Evolutionary conservation across 2,329 filamentous ascomycete species (phyloP).

Genomic region (Corinectria fuckeliana): DNA sequence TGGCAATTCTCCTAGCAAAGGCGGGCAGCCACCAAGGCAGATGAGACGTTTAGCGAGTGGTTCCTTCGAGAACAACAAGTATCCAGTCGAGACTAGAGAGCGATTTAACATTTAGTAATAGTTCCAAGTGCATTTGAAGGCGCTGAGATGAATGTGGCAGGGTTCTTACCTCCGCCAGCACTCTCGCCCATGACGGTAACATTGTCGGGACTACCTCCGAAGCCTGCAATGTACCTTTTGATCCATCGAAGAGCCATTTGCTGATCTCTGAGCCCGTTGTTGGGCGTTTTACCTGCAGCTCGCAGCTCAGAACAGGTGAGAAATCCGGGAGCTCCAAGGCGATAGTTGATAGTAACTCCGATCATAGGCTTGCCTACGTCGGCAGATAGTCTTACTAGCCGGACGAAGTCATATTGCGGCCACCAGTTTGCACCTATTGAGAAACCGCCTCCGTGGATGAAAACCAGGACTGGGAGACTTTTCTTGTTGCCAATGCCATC

Average conservation of each 20-base stretch:
- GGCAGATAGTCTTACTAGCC: conserved; percentile 2
- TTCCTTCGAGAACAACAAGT: conserved; percentile 1
- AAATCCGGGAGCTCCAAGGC: conserved; percentile 23
- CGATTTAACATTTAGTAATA: neutral
- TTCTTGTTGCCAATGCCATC: neutral
- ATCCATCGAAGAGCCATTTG: conserved; percentile 15
- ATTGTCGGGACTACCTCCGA: conserved; percentile 16
- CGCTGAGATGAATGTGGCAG: neutral
- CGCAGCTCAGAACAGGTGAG: conserved; percentile 14
- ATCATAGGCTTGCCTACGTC: conserved; percentile 22
- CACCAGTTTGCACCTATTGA: conserved; percentile 16
- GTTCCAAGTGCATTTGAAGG: neutral
- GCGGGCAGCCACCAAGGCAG: neutral
- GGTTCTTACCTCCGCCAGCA: conserved; percentile 17
- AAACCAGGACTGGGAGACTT: conserved; percentile 16
- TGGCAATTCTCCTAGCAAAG: neutral
- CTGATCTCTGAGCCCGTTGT: conserved; percentile 17
- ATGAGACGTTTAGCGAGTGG: neutral
- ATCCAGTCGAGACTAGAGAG: conserved; percentile 1
- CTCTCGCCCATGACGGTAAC: conserved; percentile 19
- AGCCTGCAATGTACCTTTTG: conserved; percentile 11
- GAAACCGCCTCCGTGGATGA: conserved; percentile 22
- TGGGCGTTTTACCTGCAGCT: conserved; percentile 6
- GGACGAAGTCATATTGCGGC: conserved; percentile 19
- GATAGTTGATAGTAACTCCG: conserved; percentile 25